A percentile compares a stretch with the other conserved stretches of the same genome.
phyloP scores from a whole-genome alignment of 768 basidiomycete genomes.

The Tricholoma sp. region DNA sequence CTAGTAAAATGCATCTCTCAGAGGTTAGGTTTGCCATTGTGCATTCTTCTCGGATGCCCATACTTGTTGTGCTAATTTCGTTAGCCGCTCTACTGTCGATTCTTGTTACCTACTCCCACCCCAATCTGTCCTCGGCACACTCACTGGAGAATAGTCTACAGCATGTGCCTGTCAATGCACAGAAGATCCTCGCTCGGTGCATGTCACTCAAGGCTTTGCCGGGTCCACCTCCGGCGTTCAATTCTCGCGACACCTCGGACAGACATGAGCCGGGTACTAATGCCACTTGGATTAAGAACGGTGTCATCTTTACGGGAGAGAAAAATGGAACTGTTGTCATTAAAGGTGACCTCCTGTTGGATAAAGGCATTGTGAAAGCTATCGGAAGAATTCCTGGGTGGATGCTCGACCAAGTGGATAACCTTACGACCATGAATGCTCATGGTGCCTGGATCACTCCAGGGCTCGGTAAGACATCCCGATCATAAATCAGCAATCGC shows the following conservation, averaged over 20 bases:
- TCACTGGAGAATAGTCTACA: constrained; percentile 4
- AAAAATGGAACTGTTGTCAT: constrained; percentile 49
- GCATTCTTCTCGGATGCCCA: constrained; percentile 5
- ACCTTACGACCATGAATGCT: constrained; percentile 54
- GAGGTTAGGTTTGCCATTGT: constrained; percentile 1
- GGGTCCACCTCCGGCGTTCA: constrained; percentile 29
- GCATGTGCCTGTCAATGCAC: constrained; percentile 18
- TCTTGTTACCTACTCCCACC: constrained; percentile 5
- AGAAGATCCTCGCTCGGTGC: constrained; percentile 42
- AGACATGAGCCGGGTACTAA: constrained; percentile 62
- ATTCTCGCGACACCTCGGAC: constrained; percentile 49
- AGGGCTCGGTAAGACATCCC: constrained; percentile 43
- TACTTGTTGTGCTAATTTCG: constrained; percentile 8
- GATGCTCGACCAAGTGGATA: constrained; percentile 30
- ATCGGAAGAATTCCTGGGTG: constrained; percentile 47
- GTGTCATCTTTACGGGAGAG: constrained; percentile 59
- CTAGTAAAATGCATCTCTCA: constrained; percentile 9
- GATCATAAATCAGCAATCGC: constrained; percentile 16
- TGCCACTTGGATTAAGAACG: constrained; percentile 67
- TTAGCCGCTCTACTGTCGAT: constrained; percentile 10
- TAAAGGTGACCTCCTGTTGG: constrained; percentile 62
- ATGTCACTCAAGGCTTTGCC: constrained; percentile 48
- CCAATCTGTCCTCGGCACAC: not conserved
- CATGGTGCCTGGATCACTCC: constrained; percentile 67
- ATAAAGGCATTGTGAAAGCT: constrained; percentile 56